phyloP scores from a whole-genome alignment of 805 yeast species.

The Zygosaccharomyces rouxii region DNA sequence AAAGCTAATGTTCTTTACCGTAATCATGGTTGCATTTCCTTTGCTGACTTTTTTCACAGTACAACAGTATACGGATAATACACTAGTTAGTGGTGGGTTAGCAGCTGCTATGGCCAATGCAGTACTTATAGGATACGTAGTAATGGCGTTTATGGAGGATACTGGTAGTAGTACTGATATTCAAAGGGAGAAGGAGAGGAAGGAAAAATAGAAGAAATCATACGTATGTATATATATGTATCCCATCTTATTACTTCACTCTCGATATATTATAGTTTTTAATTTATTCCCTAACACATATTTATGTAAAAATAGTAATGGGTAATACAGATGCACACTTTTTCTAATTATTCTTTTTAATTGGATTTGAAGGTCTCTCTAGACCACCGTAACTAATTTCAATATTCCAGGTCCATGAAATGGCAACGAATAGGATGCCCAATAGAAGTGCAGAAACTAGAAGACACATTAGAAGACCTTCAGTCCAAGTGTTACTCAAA shows the following conservation, averaged over 20 bases:
- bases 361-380: conserved; percentile 47
- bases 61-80: conserved; percentile 44
- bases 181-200: conserved; percentile 37
- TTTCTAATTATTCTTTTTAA: conserved; percentile 30
- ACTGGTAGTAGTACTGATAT: conserved; percentile 28
- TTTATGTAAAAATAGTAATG: conserved; percentile 9
- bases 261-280: background rate
- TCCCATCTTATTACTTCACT: background rate
- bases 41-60: conserved; percentile 55
- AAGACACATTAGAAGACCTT: conserved; percentile 71
- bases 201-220: conserved; percentile 25
- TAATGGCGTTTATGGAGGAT: conserved; percentile 71
- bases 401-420: conserved; percentile 65
- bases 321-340: conserved; percentile 1
- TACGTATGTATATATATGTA: conserved; percentile 7
- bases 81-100: conserved; percentile 71
- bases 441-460: conserved; percentile 61
- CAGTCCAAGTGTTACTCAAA: conserved; percentile 35
- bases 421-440: conserved; percentile 53
- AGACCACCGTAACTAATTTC: conserved; percentile 79
- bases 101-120: conserved; percentile 74
- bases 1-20: conserved; percentile 70
- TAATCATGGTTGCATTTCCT: conserved; percentile 69
- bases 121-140: conserved; percentile 67
- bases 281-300: conserved; percentile 1